Base-by-base conservation (phyloP, 495 filamentous ascomycete genomes). In the Neurospora intermedia region DNA sequence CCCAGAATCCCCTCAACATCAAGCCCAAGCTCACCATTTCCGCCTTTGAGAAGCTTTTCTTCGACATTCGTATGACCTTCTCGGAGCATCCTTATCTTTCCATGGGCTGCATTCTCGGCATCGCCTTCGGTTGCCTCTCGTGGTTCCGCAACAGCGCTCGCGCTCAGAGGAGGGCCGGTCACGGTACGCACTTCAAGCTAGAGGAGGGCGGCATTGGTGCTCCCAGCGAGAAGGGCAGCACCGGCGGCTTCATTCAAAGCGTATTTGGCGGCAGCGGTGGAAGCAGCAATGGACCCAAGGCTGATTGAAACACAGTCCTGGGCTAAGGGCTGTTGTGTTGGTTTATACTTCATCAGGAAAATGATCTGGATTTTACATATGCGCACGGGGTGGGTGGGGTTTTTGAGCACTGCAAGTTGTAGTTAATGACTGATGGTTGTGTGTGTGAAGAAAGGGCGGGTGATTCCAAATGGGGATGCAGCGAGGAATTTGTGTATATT, bases 11-110 rank as follows among this genome's bases (percentile, higher is more conserved):
- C 18, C 91, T 94, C 45, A 92, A 94, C 79, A 90, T 99, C 76
- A 90, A 88, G 74, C 87, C 93, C 16, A 99, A 97, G 84, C 93
- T 93, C 54, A 94, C 94, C 69, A 90, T 93, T 74, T 90, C 91
- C 70, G 85, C 85, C 40, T 83, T 97, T 71, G 90, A 93, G 81
- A 89, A 90, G 71, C 82, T 95, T 66, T 91, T 95, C 82, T 96
- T 95, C 82, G 88, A 89, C 74, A 87, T 94, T 38, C 85, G 89
- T 66, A 84, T 87, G 69, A 90, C 89, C 75, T 88, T 91, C 76
- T 81, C 84, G 54, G 87, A 87, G 48, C 94, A 96, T 78, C 94
- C 92, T 1, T 92, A 88, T 78, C 84, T 94, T 72, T 89, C 89
- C 70, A 78, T 91, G 72, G 88, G 87, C 43, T 80, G 91, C 62